Evolutionary conservation across 495 filamentous ascomycete species (phyloP), one percentile per base, ranked within the genome.

Genomic region (Geopyxis carbonaria): DNA sequence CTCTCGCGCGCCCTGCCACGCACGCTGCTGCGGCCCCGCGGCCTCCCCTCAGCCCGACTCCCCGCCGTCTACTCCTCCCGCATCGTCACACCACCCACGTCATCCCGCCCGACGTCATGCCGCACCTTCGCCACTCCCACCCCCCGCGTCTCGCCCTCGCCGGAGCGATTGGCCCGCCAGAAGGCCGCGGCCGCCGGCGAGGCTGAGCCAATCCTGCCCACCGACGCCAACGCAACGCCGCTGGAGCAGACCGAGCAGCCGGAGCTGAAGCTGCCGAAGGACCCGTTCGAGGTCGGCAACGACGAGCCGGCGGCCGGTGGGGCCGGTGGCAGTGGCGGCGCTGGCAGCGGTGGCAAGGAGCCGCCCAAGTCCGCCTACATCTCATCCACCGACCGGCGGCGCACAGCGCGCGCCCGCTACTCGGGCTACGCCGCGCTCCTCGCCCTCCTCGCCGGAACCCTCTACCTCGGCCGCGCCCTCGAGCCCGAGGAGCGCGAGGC

Each of bases 391-490:
- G 89, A 95, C 51, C 76, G 80, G 43, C 70, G 76, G 45, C 71
- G 85, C 35, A 73, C 75, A 40, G 69, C 67, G 44, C 59, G 83
- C 46, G 73, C 75, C 40, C 78, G 79, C 48, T 67, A 70, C 45
- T 63, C 73, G 57, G 86, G 80, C 46, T 62, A 62, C 8, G 31
- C 57, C 22, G 58, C 64, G 31, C 55, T 75, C 35, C 50, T 65
- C 21, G 61, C 64, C 2, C 52, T 67, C 35, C 34, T 70, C 14
- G 56, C 69, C 21, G 71, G 70, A 8, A 65, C 62, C 5, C 50
- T 62, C 22, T 66, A 73, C 27, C 85, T 86, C 53, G 87, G 89
- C 23, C 70, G 86, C 13, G 77, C 92, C 58, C 92, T 85, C 79
- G 61, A 64, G 22, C 77, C 84, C 34, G 69, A 68, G 1, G 78